Percentiles rank a stretch among this genome's conserved stretches.
These are phyloP conservation scores for Periconia sp. DNA, from an alignment of 2,329 filamentous ascomycete species.

Conservation along the genomic window DNA sequence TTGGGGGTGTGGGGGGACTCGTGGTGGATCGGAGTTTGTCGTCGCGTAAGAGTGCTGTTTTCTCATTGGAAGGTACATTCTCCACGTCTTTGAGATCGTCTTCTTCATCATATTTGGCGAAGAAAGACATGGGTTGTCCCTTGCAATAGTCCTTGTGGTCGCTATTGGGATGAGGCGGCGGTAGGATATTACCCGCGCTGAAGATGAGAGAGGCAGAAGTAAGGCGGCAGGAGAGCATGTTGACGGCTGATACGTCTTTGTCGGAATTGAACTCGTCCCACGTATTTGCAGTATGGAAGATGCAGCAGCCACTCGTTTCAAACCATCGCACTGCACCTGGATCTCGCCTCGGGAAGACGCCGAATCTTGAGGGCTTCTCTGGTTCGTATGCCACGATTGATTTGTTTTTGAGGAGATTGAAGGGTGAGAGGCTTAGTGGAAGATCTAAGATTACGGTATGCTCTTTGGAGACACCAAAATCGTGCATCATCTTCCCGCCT, in stretches of 20 bases:
- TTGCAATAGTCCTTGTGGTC: conserved; percentile 6
- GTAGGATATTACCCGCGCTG: conserved; percentile 66
- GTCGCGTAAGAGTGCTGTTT: conserved; percentile 18
- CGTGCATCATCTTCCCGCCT: conserved; percentile 76
- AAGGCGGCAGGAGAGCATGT: conserved; percentile 70
- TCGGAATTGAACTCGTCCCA: conserved; percentile 62
- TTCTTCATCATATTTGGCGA: conserved; percentile 51
- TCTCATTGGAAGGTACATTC: conserved; percentile 33
- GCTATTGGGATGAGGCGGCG: conserved; percentile 52
- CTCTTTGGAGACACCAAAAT: conserved; percentile 69
- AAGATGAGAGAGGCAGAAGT: conserved; percentile 71
- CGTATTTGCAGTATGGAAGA: conserved; percentile 75
- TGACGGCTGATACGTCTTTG: conserved; percentile 55
- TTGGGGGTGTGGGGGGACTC: conserved; percentile 21
- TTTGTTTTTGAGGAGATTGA: conserved; percentile 63
- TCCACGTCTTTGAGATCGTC: conserved; percentile 28
- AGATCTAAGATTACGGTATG: conserved; percentile 74
- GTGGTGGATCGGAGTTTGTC: not conserved
- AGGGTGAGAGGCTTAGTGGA: conserved; percentile 68
- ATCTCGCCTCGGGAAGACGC: conserved; percentile 68
- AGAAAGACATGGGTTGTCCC: conserved; percentile 52
- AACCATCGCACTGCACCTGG: conserved; percentile 69
- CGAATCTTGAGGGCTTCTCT: conserved; percentile 65
- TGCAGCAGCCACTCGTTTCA: conserved; percentile 70
- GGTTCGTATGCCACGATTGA: conserved; percentile 67